Percentiles rank a stretch among this genome's conserved stretches.
phyloP scores from a whole-genome alignment of 768 basidiomycete species.

The Daedaleopsis sinensis region DNA sequence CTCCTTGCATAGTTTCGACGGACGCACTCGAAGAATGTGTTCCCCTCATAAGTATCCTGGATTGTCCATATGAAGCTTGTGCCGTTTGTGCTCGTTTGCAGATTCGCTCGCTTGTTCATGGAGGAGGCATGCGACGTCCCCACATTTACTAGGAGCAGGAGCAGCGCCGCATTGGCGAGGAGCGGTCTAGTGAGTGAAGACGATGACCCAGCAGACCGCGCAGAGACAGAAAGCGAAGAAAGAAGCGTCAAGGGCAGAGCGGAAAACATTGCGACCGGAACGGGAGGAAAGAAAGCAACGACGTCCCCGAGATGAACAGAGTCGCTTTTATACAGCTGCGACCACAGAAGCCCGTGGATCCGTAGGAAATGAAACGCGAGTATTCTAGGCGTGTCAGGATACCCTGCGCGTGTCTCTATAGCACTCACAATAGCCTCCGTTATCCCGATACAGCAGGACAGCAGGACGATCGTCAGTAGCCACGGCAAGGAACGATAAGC shows the following conservation, averaged over 20 bases:
- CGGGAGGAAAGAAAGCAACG: background rate
- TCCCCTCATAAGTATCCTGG: conserved; percentile 66
- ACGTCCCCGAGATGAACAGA: conserved; percentile 2
- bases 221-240: conserved; percentile 15
- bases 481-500: background rate
- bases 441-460: background rate
- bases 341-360: conserved; percentile 15
- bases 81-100: conserved; percentile 48
- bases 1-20: conserved; percentile 5
- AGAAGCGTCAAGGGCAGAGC: conserved; percentile 23
- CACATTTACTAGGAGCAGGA: background rate
- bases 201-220: background rate
- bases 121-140: conserved; percentile 4
- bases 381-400: conserved; percentile 5
- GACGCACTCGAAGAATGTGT: conserved; percentile 70
- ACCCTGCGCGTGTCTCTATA: conserved; percentile 1
- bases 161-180: background rate
- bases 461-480: background rate
- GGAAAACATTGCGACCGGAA: conserved; percentile 22
- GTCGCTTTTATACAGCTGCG: conserved; percentile 11
- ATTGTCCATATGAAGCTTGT: conserved; percentile 66
- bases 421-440: too few species aligned
- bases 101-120: conserved; percentile 16
- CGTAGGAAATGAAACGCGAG: conserved; percentile 9
- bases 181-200: background rate